phyloP scores from a whole-genome alignment of 805 yeast genomes.

The Wickerhamiella allomyrinae region DNA sequence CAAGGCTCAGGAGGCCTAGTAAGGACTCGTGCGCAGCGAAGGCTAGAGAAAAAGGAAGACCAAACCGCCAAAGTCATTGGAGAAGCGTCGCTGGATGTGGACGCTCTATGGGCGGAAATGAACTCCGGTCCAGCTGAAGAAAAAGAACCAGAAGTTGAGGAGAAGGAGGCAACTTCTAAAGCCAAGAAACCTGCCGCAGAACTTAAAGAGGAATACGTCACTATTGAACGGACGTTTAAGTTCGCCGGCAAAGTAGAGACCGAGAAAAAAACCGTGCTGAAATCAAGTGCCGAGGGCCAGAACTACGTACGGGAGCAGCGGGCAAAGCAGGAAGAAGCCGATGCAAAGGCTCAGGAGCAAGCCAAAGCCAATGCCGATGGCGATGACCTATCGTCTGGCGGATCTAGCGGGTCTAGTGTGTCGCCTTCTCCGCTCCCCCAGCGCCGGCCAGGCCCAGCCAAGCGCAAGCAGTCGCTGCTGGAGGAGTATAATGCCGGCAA shows the following conservation, averaged over 20 bases:
- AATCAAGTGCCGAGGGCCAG: constrained; percentile 71
- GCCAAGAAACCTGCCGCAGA: not conserved
- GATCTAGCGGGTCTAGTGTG: not conserved
- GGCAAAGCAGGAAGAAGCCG: constrained; percentile 3
- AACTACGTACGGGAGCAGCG: constrained; percentile 45
- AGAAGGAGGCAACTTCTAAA: constrained; percentile 1
- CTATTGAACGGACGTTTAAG: constrained; percentile 63
- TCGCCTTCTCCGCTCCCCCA: constrained; percentile 1
- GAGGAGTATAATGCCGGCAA: constrained; percentile 57
- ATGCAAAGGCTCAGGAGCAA: constrained; percentile 1
- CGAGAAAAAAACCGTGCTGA: constrained; percentile 66
- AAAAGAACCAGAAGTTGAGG: not conserved
- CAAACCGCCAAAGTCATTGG: constrained; percentile 17
- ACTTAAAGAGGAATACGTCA: constrained; percentile 38
- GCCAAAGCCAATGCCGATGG: constrained; percentile 12
- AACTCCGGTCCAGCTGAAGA: constrained; percentile 23
- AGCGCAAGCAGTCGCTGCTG: constrained; percentile 62
- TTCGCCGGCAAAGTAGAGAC: constrained; percentile 78
- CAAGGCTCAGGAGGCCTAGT: constrained; percentile 54
- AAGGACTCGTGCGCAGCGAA: constrained; percentile 53
- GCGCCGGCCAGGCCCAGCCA: constrained; percentile 24
- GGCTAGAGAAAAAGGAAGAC: constrained; percentile 21
- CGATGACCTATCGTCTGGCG: not conserved
- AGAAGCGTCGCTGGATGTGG: constrained; percentile 30
- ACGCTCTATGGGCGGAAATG: constrained; percentile 42